Conservation (phyloP, 1,284 basidiomycete species). For the Ustilago shanxiensis region DNA sequence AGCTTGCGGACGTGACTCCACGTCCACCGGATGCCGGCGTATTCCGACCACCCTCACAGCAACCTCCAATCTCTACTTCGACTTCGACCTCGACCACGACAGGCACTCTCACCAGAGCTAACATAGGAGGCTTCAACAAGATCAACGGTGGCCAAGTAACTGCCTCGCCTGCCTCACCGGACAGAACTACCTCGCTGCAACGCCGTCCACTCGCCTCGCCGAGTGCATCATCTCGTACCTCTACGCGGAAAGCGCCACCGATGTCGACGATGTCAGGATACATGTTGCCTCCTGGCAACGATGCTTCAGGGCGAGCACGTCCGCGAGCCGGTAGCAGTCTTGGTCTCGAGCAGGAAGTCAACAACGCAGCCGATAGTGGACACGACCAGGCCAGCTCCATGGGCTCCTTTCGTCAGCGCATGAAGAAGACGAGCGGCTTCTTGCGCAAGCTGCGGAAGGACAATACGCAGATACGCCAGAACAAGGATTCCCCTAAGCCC, state of each 20-base stretch:
- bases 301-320: slow-evolving; percentile 13
- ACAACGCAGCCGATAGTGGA: slow-evolving; percentile 4
- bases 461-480: slow-evolving; percentile 14
- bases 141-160: slow-evolving; percentile 14
- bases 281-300: slow-evolving; percentile 12
- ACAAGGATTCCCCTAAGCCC: slow-evolving; percentile 13
- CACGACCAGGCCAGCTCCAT: slow-evolving; percentile 11
- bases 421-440: slow-evolving; percentile 67
- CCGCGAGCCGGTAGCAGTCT: slow-evolving; percentile 31
- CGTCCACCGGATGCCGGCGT: slow-evolving; percentile 18
- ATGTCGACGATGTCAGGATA: slow-evolving; percentile 26
- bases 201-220: slow-evolving; percentile 11
- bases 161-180: slow-evolving; percentile 41
- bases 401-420: slow-evolving; percentile 54
- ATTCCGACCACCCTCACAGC: slow-evolving; percentile 20
- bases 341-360: slow-evolving; percentile 47
- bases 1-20: slow-evolving; percentile 22
- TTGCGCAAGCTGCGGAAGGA: slow-evolving; percentile 53
- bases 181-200: slow-evolving; percentile 44
- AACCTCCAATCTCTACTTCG: background rate
- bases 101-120: slow-evolving; percentile 3
- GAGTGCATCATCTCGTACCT: slow-evolving; percentile 5
- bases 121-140: slow-evolving; percentile 1
- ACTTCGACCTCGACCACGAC: background rate
- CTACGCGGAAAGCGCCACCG: slow-evolving; percentile 8